These are phyloP conservation scores for Capsella bursapastoris DNA, from an alignment of 345 rosid species.

Conservation along the genomic window DNA sequence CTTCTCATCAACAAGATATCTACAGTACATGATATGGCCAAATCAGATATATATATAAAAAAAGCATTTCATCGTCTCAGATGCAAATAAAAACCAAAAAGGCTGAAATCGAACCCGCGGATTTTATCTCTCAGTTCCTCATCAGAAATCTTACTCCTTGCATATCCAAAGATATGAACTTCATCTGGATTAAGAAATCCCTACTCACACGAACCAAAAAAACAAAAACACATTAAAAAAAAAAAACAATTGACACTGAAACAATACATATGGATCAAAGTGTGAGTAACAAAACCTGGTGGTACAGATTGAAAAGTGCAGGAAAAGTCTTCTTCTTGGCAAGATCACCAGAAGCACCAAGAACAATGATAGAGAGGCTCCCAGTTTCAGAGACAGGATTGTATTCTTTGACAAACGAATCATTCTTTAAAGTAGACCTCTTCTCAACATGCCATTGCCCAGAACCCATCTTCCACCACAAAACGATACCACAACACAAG, in stretches of 20 bases:
- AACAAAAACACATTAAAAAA: no score
- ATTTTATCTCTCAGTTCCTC: slow-evolving; percentile 71
- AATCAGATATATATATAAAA: not conserved
- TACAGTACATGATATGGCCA: slow-evolving; percentile 34
- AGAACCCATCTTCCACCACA: slow-evolving; percentile 47
- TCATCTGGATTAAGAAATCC: slow-evolving; percentile 74
- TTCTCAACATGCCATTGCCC: slow-evolving; percentile 63
- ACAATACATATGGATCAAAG: not conserved
- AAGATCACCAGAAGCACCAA: slow-evolving; percentile 98
- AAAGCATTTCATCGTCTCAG: not conserved
- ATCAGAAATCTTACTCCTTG: slow-evolving; percentile 86
- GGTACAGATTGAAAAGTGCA: slow-evolving; percentile 84
- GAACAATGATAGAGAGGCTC: slow-evolving; percentile 79
- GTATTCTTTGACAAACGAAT: slow-evolving; percentile 49
- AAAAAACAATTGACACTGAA: not conserved
- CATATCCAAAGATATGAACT: slow-evolving; percentile 93
- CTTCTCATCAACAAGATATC: slow-evolving; percentile 67
- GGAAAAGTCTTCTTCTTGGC: slow-evolving; percentile 99
- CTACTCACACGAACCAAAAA: slow-evolving; percentile 41
- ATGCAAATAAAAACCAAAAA: not conserved
- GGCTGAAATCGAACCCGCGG: slow-evolving; percentile 51
- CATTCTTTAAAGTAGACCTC: slow-evolving; percentile 52
- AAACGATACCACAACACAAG: not conserved
- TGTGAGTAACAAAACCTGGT: slow-evolving; percentile 55
- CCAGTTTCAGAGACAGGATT: slow-evolving; percentile 65